Evolutionary conservation across 495 filamentous ascomycete genomes (phyloP).

Genomic region (Pseudoneurospora amorphoporcata): DNA sequence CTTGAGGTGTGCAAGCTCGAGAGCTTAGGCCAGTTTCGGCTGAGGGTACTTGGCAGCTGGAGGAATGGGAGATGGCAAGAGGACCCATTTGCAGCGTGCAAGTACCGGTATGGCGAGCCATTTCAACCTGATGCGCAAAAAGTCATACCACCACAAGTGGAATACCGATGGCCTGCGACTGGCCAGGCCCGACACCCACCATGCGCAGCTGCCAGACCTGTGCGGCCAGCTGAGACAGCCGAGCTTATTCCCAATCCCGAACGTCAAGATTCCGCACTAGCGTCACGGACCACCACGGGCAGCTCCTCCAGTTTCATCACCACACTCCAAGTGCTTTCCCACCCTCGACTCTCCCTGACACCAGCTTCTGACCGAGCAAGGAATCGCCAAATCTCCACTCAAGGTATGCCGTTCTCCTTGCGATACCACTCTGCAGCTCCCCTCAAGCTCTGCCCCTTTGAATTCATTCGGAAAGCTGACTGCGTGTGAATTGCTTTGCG

Average conservation of each 20-base stretch:
- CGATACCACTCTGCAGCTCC: background rate
- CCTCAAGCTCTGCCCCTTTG: background rate
- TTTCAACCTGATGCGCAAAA: background rate
- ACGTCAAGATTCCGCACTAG: background rate
- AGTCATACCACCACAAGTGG: slow-evolving; percentile 17
- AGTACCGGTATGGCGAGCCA: slow-evolving; percentile 4
- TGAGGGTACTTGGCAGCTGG: background rate
- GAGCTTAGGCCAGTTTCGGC: background rate
- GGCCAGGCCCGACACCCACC: background rate
- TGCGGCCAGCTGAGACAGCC: background rate
- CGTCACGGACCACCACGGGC: background rate
- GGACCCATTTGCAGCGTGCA: background rate
- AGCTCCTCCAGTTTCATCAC: background rate
- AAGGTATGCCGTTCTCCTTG: slow-evolving; percentile 6
- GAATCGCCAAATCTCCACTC: slow-evolving; percentile 10
- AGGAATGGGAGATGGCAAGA: background rate
- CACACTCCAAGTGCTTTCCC: background rate
- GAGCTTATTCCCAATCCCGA: background rate
- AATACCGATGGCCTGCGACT: background rate
- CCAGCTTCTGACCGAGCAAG: background rate
- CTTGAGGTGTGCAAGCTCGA: background rate
- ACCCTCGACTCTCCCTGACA: background rate
- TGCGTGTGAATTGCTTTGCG: background rate
- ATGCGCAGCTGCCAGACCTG: background rate
- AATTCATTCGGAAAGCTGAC: background rate